Conservation (phyloP, 306 rosid genomes). For the Cyclanthera cordifolia region DNA sequence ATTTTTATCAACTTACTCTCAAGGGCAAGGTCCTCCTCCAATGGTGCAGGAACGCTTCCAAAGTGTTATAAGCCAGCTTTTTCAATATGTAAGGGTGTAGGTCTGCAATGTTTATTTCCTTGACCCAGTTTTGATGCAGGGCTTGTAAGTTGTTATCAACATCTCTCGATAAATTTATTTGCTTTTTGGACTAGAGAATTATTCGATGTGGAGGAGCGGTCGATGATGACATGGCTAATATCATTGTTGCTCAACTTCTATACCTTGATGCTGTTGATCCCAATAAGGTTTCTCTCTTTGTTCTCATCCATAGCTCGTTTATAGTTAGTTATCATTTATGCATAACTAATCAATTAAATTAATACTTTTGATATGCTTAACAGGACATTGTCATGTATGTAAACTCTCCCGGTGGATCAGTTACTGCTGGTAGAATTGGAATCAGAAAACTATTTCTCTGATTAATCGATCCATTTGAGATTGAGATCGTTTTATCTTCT, state of each 20-base stretch:
- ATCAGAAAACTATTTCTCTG: conserved; percentile 9
- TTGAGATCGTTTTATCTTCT: neutral
- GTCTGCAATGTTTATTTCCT: neutral
- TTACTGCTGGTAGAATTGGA: conserved; percentile 70
- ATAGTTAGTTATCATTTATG: neutral
- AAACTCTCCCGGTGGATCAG: conserved; percentile 98
- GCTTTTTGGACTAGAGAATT: conserved; percentile 47
- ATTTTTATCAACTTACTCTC: conserved; percentile 60
- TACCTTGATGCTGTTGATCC: conserved; percentile 96
- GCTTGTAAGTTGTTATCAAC: neutral
- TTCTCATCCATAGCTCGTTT: neutral
- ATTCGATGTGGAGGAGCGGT: conserved; percentile 99
- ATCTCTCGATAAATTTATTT: conserved; percentile 9
- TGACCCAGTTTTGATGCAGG: neutral
- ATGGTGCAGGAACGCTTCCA: conserved; percentile 93
- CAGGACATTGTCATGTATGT: conserved; percentile 98
- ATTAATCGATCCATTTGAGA: neutral
- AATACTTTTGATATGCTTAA: conserved; percentile 20
- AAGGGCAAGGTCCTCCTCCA: conserved; percentile 97
- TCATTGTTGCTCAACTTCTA: conserved; percentile 94
- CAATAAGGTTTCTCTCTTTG: conserved; percentile 40
- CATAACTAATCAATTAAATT: neutral
- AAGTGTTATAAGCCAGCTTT: conserved; percentile 94
- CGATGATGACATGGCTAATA: conserved; percentile 98
- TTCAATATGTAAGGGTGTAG: conserved; percentile 64